Evolutionary conservation across 768 basidiomycete species (phyloP).

Genomic region (Boletus subparvulus): DNA sequence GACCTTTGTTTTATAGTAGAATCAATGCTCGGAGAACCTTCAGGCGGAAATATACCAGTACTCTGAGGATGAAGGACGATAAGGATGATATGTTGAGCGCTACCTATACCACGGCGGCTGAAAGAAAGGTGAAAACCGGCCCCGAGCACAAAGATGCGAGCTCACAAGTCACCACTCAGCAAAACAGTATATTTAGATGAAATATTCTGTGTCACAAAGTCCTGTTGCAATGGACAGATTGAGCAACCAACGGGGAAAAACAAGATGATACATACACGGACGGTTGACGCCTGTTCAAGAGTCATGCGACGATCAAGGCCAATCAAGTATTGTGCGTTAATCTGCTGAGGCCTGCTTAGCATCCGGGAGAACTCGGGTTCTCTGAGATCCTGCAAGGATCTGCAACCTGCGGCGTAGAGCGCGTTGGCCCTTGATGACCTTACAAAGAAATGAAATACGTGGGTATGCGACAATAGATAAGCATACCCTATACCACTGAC

Average conservation of each 20-base stretch:
- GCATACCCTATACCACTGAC: constrained; percentile 52
- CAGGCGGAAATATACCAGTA: constrained; percentile 13
- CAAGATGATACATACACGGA: constrained; percentile 41
- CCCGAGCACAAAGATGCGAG: neutral
- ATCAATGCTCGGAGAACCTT: constrained; percentile 14
- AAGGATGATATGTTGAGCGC: constrained; percentile 14
- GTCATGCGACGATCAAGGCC: constrained; percentile 38
- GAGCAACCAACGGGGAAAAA: neutral
- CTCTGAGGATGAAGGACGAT: constrained; percentile 19
- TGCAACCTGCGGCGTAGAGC: constrained; percentile 54
- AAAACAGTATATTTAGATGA: constrained; percentile 48
- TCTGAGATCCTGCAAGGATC: constrained; percentile 41
- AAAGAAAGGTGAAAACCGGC: neutral
- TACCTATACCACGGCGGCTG: constrained; percentile 45
- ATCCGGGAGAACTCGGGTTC: constrained; percentile 38
- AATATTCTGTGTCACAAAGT: constrained; percentile 48
- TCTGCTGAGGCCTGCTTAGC: constrained; percentile 39
- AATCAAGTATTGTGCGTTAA: constrained; percentile 41
- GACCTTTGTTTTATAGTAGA: constrained; percentile 10
- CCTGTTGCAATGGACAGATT: constrained; percentile 32
- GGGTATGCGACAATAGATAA: neutral
- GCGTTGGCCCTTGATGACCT: constrained; percentile 35
- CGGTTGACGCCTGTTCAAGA: constrained; percentile 42
- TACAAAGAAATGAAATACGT: neutral
- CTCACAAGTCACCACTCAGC: constrained; percentile 61